Percentiles rank a stretch among this genome's conserved stretches.
phyloP scores from a whole-genome alignment of 768 basidiomycete species.

The Vararia minispora region DNA sequence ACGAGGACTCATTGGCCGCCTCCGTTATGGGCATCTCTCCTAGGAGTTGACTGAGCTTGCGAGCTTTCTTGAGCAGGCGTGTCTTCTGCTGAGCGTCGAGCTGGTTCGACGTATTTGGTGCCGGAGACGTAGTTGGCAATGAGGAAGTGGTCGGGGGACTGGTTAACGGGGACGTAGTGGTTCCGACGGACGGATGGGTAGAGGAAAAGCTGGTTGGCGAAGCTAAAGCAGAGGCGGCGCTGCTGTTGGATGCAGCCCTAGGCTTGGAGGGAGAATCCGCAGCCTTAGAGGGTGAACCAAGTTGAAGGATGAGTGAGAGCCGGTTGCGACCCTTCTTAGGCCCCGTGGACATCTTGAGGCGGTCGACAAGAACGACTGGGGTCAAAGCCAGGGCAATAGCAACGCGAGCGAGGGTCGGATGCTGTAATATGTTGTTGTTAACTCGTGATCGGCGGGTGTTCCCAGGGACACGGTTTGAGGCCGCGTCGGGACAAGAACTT shows the following conservation, averaged over 20 bases:
- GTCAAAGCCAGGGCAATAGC: constrained; percentile 1
- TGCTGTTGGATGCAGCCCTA: too few relatives aligned
- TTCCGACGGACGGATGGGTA: too few relatives aligned
- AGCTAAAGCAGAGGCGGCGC: too few relatives aligned
- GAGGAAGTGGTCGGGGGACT: constrained; percentile 1
- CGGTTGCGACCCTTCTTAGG: constrained; percentile 14
- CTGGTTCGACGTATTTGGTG: constrained; percentile 23
- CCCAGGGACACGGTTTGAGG: too few relatives aligned
- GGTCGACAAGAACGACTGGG: background rate
- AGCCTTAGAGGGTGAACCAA: constrained; percentile 10
- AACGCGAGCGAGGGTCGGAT: background rate
- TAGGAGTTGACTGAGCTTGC: constrained; percentile 34
- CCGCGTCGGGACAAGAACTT: too few relatives aligned
- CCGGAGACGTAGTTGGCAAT: constrained; percentile 4
- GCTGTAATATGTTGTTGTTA: too few relatives aligned
- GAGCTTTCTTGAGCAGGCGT: constrained; percentile 28
- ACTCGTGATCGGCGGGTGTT: too few relatives aligned
- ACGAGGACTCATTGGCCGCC: too few relatives aligned
- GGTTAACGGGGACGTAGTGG: too few relatives aligned
- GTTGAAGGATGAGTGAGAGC: constrained; percentile 17
- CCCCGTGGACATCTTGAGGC: constrained; percentile 8
- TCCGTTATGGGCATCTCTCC: constrained; percentile 25
- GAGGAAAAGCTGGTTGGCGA: too few relatives aligned
- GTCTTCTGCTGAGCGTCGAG: constrained; percentile 25
- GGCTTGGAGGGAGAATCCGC: background rate